Conservation (phyloP, 768 basidiomycete species). For the Crepidotus variabilis region DNA sequence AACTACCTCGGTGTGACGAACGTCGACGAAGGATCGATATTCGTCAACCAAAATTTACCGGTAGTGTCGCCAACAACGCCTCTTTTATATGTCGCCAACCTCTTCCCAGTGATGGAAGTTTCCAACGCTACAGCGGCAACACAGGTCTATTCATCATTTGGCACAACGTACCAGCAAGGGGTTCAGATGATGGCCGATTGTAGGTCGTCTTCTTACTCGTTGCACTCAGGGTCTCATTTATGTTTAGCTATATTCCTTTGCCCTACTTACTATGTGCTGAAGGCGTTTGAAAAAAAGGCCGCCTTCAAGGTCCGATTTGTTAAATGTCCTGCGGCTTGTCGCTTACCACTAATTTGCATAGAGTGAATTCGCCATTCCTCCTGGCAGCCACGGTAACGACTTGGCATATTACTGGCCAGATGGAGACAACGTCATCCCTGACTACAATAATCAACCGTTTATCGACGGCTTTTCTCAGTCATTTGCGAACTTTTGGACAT, state of each 20-base stretch:
- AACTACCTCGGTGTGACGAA: conserved; percentile 35
- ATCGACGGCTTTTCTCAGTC: background rate
- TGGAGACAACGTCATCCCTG: conserved; percentile 4
- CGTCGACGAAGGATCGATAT: conserved; percentile 30
- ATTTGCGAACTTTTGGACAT: background rate
- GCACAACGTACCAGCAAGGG: conserved; percentile 29
- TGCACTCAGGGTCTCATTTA: background rate
- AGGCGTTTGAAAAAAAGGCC: conserved; percentile 32
- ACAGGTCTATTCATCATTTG: conserved; percentile 26
- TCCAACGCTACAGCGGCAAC: conserved; percentile 21
- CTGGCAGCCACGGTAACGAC: conserved; percentile 34
- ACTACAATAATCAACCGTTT: conserved; percentile 33
- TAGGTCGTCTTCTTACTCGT: conserved; percentile 12
- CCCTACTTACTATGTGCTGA: conserved; percentile 36
- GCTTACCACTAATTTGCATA: conserved; percentile 9
- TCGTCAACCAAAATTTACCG: conserved; percentile 27
- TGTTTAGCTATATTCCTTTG: conserved; percentile 39
- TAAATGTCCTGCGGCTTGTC: background rate
- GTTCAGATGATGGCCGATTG: conserved; percentile 36
- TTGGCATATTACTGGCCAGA: conserved; percentile 36
- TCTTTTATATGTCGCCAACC: conserved; percentile 26
- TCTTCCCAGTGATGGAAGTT: conserved; percentile 35
- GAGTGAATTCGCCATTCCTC: conserved; percentile 43
- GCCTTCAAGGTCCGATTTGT: background rate
- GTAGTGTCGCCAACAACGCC: conserved; percentile 19